Evolutionary conservation across 2,329 filamentous ascomycete species (phyloP), one percentile per base, ranked within the genome.

Genomic region (Fusarium acutatum): DNA sequence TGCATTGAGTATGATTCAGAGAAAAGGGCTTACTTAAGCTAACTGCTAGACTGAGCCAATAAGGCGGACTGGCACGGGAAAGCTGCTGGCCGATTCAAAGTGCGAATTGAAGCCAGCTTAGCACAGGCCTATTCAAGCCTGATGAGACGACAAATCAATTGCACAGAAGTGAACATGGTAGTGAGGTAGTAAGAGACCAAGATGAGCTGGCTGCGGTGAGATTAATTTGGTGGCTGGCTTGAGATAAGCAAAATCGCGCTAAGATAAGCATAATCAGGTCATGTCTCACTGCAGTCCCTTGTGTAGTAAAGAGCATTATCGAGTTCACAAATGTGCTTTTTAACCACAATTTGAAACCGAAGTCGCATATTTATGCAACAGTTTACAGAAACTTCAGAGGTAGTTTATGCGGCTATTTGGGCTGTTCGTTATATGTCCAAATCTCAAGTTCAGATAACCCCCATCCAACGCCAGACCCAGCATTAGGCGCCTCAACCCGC

Each of bases 51-150:
- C 12, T 20, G 30, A n/a, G 30, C 6, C 11, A 20, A 20, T 18
- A 2, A 6, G 12, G n/a, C n/a, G 7, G 4, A 7, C 12, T 34
- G 44, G 6, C 14, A 30, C 1, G 44, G 9, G 44, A 12, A 17
- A 47, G 7, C 4, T 12, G 3, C 10, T 4, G 20, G 14, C 20
- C 22, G 3, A n/a, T 6, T 10, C 12, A n/a, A 47, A 30, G 3
- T 9, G 0, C 14, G 7, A 30, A 17, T 14, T 24, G 2, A 11
- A 3, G 6, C 18, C 1, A 34, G 6, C 4, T 20, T 7, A 11
- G 15, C 2, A 24, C 2, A 24, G 1, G 2, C 12, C 17, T n/a
- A 24, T 0, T 11, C 2, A 24, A 24, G n/a, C 1, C 17, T 10
- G 5, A 6, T 20, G 9, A 24, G 8, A 50, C 3, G 17, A 12